Evolutionary conservation across 148 eudicot species (phyloP).

Genomic region (Pharnaceum exiguum): DNA sequence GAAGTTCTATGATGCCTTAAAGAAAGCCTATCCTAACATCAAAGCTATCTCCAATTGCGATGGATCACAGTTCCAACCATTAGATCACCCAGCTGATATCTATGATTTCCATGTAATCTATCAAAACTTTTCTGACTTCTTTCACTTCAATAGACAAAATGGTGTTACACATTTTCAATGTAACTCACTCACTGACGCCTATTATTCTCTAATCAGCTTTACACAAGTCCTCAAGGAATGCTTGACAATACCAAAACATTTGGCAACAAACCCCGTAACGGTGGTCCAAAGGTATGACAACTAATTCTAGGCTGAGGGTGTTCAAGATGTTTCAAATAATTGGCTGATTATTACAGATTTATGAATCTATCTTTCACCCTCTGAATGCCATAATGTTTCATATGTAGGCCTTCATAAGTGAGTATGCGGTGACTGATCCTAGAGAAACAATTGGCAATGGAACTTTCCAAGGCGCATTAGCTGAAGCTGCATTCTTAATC

Average conservation of each 20-base stretch:
- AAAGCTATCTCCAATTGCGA: constrained; percentile 60
- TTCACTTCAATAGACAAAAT: not conserved
- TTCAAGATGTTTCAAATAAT: no score
- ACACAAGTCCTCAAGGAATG: constrained; percentile 30
- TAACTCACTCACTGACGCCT: no score
- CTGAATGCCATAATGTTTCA: no score
- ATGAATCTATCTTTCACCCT: no score
- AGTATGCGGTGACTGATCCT: constrained; percentile 61
- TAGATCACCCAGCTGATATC: constrained; percentile 65
- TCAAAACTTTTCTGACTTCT: not conserved
- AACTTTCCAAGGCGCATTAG: constrained; percentile 54
- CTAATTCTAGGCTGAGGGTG: not conserved
- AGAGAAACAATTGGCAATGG: constrained; percentile 32
- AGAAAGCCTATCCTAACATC: constrained; percentile 57
- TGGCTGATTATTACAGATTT: no score
- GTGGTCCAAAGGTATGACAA: constrained; percentile 54
- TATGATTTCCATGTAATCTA: constrained; percentile 66
- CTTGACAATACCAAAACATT: constrained; percentile 39
- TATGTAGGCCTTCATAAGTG: constrained; percentile 76
- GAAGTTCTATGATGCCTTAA: constrained; percentile 54
- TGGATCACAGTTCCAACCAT: constrained; percentile 28
- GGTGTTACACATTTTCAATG: no score
- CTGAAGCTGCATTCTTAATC: constrained; percentile 84
- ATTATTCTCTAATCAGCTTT: constrained; percentile 34
- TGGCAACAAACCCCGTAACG: constrained; percentile 34